A percentile compares a stretch with the other conserved stretches of the same genome.
These are phyloP conservation scores for Aleurites moluccanus DNA, from an alignment of 441 rosid genomes.

Conservation along the genomic window DNA sequence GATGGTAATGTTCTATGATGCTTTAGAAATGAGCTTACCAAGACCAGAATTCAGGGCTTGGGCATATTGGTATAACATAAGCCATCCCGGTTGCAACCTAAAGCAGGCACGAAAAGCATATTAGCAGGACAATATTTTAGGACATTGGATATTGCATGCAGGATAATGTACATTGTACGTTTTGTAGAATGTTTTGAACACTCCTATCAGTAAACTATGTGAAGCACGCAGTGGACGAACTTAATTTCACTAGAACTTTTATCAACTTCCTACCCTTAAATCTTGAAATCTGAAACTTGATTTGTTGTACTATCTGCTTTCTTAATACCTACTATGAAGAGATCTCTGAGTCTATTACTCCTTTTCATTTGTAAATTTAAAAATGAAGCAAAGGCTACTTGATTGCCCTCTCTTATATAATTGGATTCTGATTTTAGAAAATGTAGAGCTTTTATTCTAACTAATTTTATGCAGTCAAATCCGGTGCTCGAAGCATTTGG, in stretches of 20 bases:
- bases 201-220: not conserved
- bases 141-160: not conserved
- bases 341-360: constrained; percentile 2
- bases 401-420: not conserved
- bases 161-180: not conserved
- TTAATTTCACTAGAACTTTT: not conserved
- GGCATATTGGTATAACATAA: not conserved
- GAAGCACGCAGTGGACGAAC: not conserved
- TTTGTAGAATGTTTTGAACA: not conserved
- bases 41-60: not conserved
- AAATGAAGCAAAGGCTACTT: constrained; percentile 5
- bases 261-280: not conserved
- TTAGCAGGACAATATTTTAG: not conserved
- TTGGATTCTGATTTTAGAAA: constrained; percentile 6
- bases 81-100: not conserved
- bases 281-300: not conserved
- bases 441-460: constrained; percentile 34
- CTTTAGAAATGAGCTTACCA: not conserved
- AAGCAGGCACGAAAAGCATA: not conserved
- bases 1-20: not conserved
- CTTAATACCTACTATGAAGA: not conserved
- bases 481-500: constrained; percentile 99
- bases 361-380: too few species aligned
- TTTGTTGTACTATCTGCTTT: not conserved
- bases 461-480: constrained; percentile 73